Evolutionary conservation across 2,329 filamentous ascomycete species (phyloP), one percentile per base, ranked within the genome.

Genomic region (Colletotrichum tamarilloi): DNA sequence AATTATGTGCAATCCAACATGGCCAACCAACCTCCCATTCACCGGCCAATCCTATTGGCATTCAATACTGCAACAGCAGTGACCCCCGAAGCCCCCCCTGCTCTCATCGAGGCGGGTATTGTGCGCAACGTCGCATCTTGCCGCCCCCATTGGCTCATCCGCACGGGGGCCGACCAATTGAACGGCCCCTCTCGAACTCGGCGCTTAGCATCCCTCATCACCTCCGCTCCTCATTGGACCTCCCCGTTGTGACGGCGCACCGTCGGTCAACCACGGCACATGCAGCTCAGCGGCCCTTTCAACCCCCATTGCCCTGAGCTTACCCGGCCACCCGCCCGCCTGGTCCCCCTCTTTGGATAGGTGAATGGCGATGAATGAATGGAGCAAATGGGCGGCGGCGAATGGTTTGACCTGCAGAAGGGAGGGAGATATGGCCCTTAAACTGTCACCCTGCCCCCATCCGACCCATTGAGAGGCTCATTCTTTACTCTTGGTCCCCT

Each of bases 201-300:
- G 73, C 73, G 73, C 73, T 75, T 75, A 75, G 42, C 70, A 59
- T 11, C 53, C 62, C 66, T 65, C 70, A n/a, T 65, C 66, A 19
- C 38, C 62, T 60, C 59, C 57, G 57, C 30, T 62, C 52, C 70
- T 62, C 62, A 75, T 75, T 75, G 73, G 73, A 57, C 67, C 56
- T 53, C 12, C 49, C 57, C 62, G 66, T 66, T 74, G 71, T 75
- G 73, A 75, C 63, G 65, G 73, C 66, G 42, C 46, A 63, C 46
- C 66, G 55, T 56, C 16, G 12, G n/a, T 32, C 28, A 30, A 62
- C 71, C 55, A 73, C 63, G 57, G 73, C 71, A 74, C 73, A 66
- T 73, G 73, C 73, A 75, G 71, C 67, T 49, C 68, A 56, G 53
- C 65, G 52, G 32, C 52, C 42, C 42, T 49, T 65, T 70, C 65